These are phyloP conservation scores for Candida coleopterorum DNA, from an alignment of 805 yeast species.

Conservation along the genomic window DNA sequence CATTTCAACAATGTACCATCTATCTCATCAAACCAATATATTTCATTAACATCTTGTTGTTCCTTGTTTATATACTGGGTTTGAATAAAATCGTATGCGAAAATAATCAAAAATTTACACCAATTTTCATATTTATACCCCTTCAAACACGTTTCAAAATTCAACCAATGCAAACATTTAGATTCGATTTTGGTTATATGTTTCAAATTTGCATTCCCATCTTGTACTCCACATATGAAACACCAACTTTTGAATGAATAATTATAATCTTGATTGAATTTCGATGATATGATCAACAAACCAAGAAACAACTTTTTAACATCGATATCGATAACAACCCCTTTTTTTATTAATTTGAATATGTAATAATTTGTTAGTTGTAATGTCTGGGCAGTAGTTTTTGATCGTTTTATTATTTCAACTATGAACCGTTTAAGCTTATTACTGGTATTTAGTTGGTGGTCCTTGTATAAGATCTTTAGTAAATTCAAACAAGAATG, in stretches of 20 bases:
- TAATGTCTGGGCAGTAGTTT: slow-evolving; percentile 54
- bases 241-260: slow-evolving; percentile 70
- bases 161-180: slow-evolving; percentile 46
- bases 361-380: slow-evolving; percentile 66
- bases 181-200: slow-evolving; percentile 53
- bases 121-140: slow-evolving; percentile 43
- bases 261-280: slow-evolving; percentile 69
- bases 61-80: slow-evolving; percentile 26
- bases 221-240: slow-evolving; percentile 56
- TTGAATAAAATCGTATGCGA: slow-evolving; percentile 40
- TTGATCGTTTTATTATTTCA: slow-evolving; percentile 28
- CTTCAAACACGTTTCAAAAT: slow-evolving; percentile 55
- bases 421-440: slow-evolving; percentile 41
- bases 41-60: slow-evolving; percentile 11
- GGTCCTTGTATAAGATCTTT: slow-evolving; percentile 17
- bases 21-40: slow-evolving; percentile 22
- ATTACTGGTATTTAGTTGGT: slow-evolving; percentile 9
- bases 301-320: slow-evolving; percentile 67
- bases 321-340: slow-evolving; percentile 12
- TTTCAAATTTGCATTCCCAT: slow-evolving; percentile 23
- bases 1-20: slow-evolving; percentile 23
- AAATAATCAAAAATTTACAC: slow-evolving; percentile 39
- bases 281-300: slow-evolving; percentile 65
- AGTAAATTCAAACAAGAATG: slow-evolving; percentile 33
- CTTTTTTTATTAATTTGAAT: slow-evolving; percentile 36